A percentile compares a stretch with the other conserved stretches of the same genome.
phyloP scores from a whole-genome alignment of 805 yeast genomes.

The Millerozyma miso region DNA sequence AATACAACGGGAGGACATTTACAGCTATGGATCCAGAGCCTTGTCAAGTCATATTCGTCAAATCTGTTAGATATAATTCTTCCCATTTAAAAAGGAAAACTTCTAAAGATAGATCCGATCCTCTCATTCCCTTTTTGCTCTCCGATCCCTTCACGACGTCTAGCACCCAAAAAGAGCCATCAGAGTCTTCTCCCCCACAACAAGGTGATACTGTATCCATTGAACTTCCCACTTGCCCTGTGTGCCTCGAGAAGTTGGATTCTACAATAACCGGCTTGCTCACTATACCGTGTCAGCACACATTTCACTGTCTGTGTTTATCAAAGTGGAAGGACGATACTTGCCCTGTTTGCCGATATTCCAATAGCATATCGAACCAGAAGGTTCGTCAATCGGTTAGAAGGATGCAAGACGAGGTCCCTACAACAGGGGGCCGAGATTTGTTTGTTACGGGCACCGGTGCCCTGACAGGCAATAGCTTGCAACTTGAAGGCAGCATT shows the following conservation, averaged over 20 bases:
- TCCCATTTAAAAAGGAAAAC: neutral
- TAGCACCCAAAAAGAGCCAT: slow-evolving; percentile 2
- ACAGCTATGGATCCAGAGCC: slow-evolving; percentile 86
- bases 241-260: slow-evolving; percentile 86
- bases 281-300: slow-evolving; percentile 90
- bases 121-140: slow-evolving; percentile 59
- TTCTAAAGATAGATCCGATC: slow-evolving; percentile 12
- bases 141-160: slow-evolving; percentile 66
- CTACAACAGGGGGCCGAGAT: neutral
- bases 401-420: slow-evolving; percentile 21
- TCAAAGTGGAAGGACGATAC: slow-evolving; percentile 87
- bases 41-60: slow-evolving; percentile 74
- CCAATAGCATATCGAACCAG: slow-evolving; percentile 43
- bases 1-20: slow-evolving; percentile 69
- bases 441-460: neutral
- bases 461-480: neutral
- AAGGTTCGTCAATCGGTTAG: slow-evolving; percentile 29
- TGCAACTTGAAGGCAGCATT: neutral
- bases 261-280: slow-evolving; percentile 72
- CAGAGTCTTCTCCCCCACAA: neutral
- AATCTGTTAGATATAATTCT: slow-evolving; percentile 39
- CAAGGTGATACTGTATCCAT: slow-evolving; percentile 12
- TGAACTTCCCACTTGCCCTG: slow-evolving; percentile 91
- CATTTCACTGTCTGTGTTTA: slow-evolving; percentile 85
- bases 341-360: slow-evolving; percentile 87